These are phyloP conservation scores for Aureobasidium sp. DNA, from an alignment of 2,329 filamentous ascomycete species.

Conservation along the genomic window DNA sequence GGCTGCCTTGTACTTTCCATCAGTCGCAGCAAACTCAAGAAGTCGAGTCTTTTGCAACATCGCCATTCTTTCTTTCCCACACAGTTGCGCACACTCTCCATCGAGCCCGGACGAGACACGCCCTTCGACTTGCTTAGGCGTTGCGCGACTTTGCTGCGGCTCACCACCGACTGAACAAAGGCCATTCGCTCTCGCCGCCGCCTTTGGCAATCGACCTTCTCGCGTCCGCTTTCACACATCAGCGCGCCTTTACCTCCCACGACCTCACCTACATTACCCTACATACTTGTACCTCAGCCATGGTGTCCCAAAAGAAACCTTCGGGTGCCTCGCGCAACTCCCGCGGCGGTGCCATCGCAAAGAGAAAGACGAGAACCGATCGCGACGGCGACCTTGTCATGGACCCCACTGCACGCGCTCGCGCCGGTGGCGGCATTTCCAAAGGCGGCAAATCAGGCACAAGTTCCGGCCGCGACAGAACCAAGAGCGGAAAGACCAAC, in stretches of 20 bases:
- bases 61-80: neutral
- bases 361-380: slow-evolving; percentile 35
- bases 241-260: neutral
- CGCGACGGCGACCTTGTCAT: slow-evolving; percentile 57
- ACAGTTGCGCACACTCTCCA: neutral
- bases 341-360: slow-evolving; percentile 17
- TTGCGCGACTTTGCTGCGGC: neutral
- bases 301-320: slow-evolving; percentile 13
- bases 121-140: neutral
- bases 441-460: slow-evolving; percentile 17
- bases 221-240: neutral
- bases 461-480: slow-evolving; percentile 19
- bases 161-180: slow-evolving; percentile 10
- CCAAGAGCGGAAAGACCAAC: slow-evolving; percentile 18
- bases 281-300: neutral
- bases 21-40: slow-evolving; percentile 1
- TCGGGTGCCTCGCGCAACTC: slow-evolving; percentile 5
- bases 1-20: slow-evolving; percentile 7
- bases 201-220: neutral
- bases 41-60: neutral
- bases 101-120: neutral
- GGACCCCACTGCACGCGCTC: slow-evolving; percentile 39
- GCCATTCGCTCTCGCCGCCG: neutral
- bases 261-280: neutral
- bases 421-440: slow-evolving; percentile 26